Conservation (phyloP, 2,329 filamentous ascomycete genomes). For the Penicillium sp. region DNA sequence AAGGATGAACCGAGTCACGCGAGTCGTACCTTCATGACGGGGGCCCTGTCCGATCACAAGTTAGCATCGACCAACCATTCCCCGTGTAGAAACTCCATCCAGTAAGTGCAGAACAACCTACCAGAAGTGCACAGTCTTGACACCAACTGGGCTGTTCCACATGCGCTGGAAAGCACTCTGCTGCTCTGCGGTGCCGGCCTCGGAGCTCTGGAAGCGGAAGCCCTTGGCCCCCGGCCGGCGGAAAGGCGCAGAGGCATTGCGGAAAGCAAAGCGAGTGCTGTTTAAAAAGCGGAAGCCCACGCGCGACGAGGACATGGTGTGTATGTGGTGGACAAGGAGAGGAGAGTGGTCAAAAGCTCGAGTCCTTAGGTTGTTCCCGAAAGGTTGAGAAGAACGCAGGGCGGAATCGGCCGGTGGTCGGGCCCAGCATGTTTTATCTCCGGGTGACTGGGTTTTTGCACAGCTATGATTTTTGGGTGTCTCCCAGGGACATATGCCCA, state of each 20-base stretch:
- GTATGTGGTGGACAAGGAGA: slow-evolving; percentile 18
- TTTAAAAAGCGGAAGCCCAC: slow-evolving; percentile 54
- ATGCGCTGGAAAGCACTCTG: slow-evolving; percentile 63
- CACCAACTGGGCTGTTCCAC: slow-evolving; percentile 73
- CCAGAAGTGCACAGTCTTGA: slow-evolving; percentile 99
- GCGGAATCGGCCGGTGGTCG: slow-evolving; percentile 18
- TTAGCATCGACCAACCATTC: slow-evolving; percentile 2
- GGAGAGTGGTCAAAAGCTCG: slow-evolving; percentile 8
- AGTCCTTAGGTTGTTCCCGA: background rate
- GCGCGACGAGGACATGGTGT: slow-evolving; percentile 44
- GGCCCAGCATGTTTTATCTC: slow-evolving; percentile 17
- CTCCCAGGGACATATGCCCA: no score
- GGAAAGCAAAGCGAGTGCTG: slow-evolving; percentile 45
- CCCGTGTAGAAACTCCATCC: background rate
- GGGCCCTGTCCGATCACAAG: slow-evolving; percentile 57
- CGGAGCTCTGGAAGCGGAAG: slow-evolving; percentile 67
- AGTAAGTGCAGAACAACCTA: slow-evolving; percentile 33
- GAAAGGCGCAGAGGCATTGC: slow-evolving; percentile 51
- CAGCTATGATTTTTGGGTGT: no score
- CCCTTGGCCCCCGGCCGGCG: slow-evolving; percentile 45
- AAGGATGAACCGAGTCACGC: slow-evolving; percentile 4
- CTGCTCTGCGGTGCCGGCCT: slow-evolving; percentile 43
- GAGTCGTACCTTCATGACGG: slow-evolving; percentile 71
- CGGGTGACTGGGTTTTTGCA: background rate
- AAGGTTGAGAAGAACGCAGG: slow-evolving; percentile 15